Conservation (phyloP, 2,329 filamentous ascomycete genomes). For the Calonectria pseudoturangicola region DNA sequence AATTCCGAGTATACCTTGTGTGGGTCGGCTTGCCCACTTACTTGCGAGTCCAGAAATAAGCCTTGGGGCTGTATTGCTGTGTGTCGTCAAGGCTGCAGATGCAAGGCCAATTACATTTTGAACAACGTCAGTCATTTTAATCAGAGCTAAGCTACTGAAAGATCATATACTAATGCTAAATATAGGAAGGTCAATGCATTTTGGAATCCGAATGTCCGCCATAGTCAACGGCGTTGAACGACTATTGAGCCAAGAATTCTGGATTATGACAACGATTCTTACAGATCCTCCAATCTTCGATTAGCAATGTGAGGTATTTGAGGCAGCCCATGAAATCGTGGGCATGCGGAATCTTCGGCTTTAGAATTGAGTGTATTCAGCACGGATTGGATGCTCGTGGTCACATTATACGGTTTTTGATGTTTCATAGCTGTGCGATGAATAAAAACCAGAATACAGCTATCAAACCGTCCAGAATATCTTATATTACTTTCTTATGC, state of each 20-base stretch:
- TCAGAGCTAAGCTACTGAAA: background rate
- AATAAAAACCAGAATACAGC: too few relatives aligned
- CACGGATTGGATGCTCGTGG: too few relatives aligned
- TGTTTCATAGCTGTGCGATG: too few relatives aligned
- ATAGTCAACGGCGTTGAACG: background rate
- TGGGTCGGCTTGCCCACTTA: conserved; percentile 1
- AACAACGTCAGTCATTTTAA: background rate
- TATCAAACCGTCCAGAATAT: too few relatives aligned
- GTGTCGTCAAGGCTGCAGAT: background rate
- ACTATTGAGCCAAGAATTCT: too few relatives aligned
- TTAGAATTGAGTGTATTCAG: too few relatives aligned
- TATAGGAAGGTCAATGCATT: background rate
- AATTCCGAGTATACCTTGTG: conserved; percentile 1
- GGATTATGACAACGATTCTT: too few relatives aligned
- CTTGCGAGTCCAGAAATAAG: background rate
- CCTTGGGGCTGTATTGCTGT: background rate
- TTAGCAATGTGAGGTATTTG: too few relatives aligned
- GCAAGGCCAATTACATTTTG: background rate
- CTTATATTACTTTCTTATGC: background rate
- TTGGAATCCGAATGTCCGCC: background rate
- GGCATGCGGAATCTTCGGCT: too few relatives aligned
- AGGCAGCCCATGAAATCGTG: too few relatives aligned
- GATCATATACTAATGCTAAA: background rate
- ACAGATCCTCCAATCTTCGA: too few relatives aligned
- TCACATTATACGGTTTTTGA: too few relatives aligned